Percentiles rank a stretch among this genome's conserved stretches.
Conservation (phyloP, 2,329 filamentous ascomycete genomes). For the Fusarium denticulatum region DNA sequence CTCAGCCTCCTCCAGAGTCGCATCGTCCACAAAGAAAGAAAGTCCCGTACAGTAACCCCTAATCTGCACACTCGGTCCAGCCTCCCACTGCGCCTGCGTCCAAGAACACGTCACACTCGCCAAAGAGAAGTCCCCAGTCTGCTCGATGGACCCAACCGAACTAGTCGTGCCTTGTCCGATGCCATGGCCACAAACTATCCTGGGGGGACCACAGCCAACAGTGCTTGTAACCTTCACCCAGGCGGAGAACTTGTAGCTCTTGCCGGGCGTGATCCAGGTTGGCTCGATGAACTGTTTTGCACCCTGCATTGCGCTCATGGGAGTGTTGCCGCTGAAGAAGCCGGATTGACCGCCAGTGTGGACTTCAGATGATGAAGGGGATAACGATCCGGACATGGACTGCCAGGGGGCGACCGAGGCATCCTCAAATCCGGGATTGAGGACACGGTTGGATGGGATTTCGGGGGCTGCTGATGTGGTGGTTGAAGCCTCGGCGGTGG, state of each 20-base stretch:
- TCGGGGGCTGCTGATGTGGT: neutral
- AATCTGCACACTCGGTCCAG: neutral
- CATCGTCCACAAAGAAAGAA: neutral
- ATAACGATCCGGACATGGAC: neutral
- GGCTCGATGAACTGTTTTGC: neutral
- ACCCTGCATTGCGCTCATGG: neutral
- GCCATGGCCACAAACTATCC: neutral
- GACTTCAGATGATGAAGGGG: neutral
- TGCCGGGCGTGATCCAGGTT: neutral
- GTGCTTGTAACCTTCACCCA: neutral
- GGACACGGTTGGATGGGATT: neutral
- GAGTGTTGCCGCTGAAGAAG: neutral
- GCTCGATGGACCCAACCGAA: neutral
- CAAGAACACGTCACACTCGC: constrained; percentile 1
- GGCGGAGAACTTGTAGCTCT: neutral
- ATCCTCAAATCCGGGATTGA: neutral
- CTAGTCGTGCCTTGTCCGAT: neutral
- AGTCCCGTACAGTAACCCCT: neutral
- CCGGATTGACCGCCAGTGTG: neutral
- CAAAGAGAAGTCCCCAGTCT: neutral
- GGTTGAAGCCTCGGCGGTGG: neutral
- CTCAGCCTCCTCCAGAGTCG: neutral
- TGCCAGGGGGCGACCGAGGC: fast-evolving
- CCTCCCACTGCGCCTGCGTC: neutral
- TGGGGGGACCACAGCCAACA: neutral